phyloP scores from a whole-genome alignment of 1,284 basidiomycete species.

The Ceratobasidium sp. region DNA sequence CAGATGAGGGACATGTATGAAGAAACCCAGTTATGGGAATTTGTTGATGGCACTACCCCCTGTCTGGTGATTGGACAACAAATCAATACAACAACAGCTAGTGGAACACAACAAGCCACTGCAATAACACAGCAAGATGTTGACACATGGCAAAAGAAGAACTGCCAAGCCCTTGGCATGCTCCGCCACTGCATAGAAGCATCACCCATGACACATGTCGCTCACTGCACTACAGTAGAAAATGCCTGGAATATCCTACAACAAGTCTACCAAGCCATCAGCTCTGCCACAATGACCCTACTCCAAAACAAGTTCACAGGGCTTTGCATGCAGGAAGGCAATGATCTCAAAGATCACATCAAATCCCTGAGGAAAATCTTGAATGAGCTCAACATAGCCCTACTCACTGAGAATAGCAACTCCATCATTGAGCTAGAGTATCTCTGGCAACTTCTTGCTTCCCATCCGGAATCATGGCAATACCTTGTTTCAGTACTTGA shows the following conservation, averaged over 20 bases:
- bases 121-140: neutral
- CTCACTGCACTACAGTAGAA: neutral
- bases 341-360: slow-evolving; percentile 16
- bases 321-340: neutral
- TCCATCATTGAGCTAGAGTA: slow-evolving; percentile 19
- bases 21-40: neutral
- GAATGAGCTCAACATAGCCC: slow-evolving; percentile 16
- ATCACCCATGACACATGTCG: slow-evolving; percentile 12
- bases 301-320: slow-evolving; percentile 2
- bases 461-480: slow-evolving; percentile 23
- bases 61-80: no score
- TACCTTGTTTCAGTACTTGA: no score
- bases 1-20: slow-evolving; percentile 23
- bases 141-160: neutral
- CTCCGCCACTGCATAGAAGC: slow-evolving; percentile 5
- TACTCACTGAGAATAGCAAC: neutral
- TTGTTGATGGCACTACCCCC: no score
- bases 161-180: neutral
- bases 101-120: neutral
- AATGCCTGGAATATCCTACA: neutral
- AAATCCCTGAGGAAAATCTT: neutral
- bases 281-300: slow-evolving; percentile 15
- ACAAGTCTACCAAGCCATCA: slow-evolving; percentile 5
- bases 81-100: neutral
- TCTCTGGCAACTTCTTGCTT: slow-evolving; percentile 10